Evolutionary conservation across 345 rosid species (phyloP), one percentile per base, ranked within the genome.

Genomic region (Eutrema yunnanense): DNA sequence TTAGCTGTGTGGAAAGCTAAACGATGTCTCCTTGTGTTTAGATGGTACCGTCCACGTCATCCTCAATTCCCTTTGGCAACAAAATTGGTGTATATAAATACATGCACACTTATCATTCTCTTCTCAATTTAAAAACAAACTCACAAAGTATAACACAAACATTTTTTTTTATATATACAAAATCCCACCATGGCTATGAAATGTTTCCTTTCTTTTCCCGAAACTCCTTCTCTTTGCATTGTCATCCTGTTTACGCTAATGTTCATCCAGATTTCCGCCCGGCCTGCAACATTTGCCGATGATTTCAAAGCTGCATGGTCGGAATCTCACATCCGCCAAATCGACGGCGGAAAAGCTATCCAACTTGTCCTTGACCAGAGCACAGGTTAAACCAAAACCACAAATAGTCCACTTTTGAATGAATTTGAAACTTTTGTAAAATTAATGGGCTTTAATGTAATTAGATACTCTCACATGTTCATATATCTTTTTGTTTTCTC

Each of bases 1-100:
- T 85, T 90, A 90, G 98, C 96, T 90, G 96, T 81, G 83, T 46
- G 57, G 90, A 88, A 90, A 84, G 84, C 84, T 61, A 81, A 79
- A 69, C 71, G 37, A 74, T 72, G 83, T 34, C 61, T 19, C 60
- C 41, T 55, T 33, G 60, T 55, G 69, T 81, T 79, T 79, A 57
- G 67, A 77, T 69, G 75, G 52, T 58, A 70, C 78, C 62, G 38
- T 82, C 87, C 73, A 60, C 80, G 77, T 85, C 86, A 65, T 26
- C 76, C 68, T 37, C 73, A 37, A 51, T 10, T 51, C 44, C 73
- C 29, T 71, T 74, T 75, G 65, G 14, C 46, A 58, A 58, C 13
- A 68, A 71, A 72, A 42, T 67, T 74, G 38, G 54, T 29, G 58
- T 52, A 52, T 67, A 77, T 67, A 75, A 62, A 69, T 22, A 70